Evolutionary conservation across 1,139 yeast genomes (phyloP).

Genomic region (Hansenula lynferdii): DNA sequence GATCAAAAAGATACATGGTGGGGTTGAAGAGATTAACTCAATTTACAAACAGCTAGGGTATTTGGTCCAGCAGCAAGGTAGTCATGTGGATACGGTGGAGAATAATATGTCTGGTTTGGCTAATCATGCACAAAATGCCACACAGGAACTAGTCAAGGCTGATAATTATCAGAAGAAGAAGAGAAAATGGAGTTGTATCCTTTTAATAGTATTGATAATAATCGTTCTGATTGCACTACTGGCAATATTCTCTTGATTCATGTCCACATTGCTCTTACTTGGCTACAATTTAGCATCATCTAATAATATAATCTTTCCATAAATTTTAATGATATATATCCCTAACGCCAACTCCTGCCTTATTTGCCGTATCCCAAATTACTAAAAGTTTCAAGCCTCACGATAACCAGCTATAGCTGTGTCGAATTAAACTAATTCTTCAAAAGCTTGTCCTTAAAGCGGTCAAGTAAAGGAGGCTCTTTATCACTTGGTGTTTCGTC

Average conservation of each 20-base stretch:
- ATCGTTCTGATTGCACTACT: slow-evolving; percentile 34
- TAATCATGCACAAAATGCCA: slow-evolving; percentile 67
- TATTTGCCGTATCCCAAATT: too few species aligned
- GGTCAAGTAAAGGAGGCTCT: neutral
- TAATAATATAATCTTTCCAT: too few species aligned
- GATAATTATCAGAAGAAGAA: slow-evolving; percentile 66
- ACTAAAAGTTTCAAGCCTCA: too few species aligned
- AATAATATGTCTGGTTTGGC: slow-evolving; percentile 65
- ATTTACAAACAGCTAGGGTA: slow-evolving; percentile 79
- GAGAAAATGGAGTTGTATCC: slow-evolving; percentile 70
- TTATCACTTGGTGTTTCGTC: slow-evolving; percentile 2
- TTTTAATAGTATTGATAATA: slow-evolving; percentile 45
- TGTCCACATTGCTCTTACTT: too few species aligned
- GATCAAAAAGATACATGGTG: slow-evolving; percentile 66
- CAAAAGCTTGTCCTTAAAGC: neutral
- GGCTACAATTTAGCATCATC: too few species aligned
- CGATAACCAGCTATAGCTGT: too few species aligned
- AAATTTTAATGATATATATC: too few species aligned
- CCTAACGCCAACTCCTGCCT: neutral
- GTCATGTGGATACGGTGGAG: slow-evolving; percentile 77
- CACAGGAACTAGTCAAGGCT: slow-evolving; percentile 65
- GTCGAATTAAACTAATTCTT: neutral
- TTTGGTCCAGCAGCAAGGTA: slow-evolving; percentile 79
- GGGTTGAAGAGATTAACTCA: slow-evolving; percentile 78
- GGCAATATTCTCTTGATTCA: slow-evolving; percentile 11